Evolutionary conservation across 495 filamentous ascomycete genomes (phyloP).

Genomic region (Penicillium pancosmium): DNA sequence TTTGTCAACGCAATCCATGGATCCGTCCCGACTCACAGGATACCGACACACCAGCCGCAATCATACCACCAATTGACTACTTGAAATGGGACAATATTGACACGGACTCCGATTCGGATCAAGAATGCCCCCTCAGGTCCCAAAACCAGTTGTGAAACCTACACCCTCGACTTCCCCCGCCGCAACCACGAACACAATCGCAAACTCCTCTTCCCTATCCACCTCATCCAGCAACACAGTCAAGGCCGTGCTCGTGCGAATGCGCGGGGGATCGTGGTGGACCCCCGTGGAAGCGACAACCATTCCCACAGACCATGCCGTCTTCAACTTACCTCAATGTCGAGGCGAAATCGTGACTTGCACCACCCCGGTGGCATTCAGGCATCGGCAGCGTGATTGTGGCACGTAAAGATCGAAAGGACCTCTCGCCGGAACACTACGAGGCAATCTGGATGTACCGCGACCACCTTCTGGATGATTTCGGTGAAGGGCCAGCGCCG

Average conservation of each 20-base stretch:
- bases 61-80: neutral
- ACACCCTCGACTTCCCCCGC: neutral
- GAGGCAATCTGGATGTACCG: constrained; percentile 9
- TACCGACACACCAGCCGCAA: neutral
- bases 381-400: neutral
- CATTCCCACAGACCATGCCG: constrained; percentile 4
- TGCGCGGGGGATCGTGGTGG: neutral
- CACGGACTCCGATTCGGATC: neutral
- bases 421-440: neutral
- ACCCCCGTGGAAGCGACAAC: neutral
- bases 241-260: neutral
- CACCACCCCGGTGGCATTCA: neutral
- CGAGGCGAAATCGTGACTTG: neutral
- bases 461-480: constrained; percentile 2
- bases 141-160: neutral
- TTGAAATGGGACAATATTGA: neutral
- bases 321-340: constrained; percentile 4
- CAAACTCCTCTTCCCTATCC: neutral
- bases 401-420: neutral
- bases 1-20: no score
- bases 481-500: neutral
- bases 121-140: neutral
- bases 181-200: neutral
- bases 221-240: neutral
- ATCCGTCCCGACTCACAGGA: no score